phyloP scores from a whole-genome alignment of 768 basidiomycete species.

The Lentinus brumalis region DNA sequence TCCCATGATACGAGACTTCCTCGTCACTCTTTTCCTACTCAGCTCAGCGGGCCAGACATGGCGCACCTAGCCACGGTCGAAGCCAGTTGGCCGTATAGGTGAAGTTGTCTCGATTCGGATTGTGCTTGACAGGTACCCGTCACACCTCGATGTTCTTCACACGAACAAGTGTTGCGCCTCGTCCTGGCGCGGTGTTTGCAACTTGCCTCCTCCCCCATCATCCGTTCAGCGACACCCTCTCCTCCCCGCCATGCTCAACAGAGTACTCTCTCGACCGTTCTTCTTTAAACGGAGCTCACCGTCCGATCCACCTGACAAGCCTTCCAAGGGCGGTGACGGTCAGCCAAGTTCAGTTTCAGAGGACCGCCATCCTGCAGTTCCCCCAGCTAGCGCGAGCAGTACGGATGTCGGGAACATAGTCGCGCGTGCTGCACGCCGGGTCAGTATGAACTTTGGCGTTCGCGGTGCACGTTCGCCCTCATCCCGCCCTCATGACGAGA shows the following conservation, averaged over 20 bases:
- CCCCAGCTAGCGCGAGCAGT: too few species aligned
- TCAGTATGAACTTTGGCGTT: too few species aligned
- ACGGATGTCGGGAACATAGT: too few species aligned
- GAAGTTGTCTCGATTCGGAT: not conserved
- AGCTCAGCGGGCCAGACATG: too few species aligned
- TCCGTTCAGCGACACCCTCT: constrained; percentile 8
- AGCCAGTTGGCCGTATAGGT: not conserved
- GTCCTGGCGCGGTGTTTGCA: not conserved
- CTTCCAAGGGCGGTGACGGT: not conserved
- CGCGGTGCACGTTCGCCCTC: too few species aligned
- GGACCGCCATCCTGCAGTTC: too few species aligned
- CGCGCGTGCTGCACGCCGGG: too few species aligned
- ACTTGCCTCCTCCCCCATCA: constrained; percentile 3
- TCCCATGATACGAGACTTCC: not conserved
- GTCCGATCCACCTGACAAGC: not conserved
- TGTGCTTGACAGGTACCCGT: constrained; percentile 8
- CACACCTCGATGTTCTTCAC: constrained; percentile 12
- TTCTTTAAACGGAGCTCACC: constrained; percentile 8
- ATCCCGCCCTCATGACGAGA: too few species aligned
- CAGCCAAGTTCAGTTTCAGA: not conserved
- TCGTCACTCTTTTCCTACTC: too few species aligned
- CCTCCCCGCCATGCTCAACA: constrained; percentile 11
- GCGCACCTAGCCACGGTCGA: too few species aligned
- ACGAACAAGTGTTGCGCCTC: not conserved
- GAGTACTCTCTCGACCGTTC: constrained; percentile 12